Evolutionary conservation across 164 flowering plant species (phyloP).

Genomic region (Cinnamomum chago): DNA sequence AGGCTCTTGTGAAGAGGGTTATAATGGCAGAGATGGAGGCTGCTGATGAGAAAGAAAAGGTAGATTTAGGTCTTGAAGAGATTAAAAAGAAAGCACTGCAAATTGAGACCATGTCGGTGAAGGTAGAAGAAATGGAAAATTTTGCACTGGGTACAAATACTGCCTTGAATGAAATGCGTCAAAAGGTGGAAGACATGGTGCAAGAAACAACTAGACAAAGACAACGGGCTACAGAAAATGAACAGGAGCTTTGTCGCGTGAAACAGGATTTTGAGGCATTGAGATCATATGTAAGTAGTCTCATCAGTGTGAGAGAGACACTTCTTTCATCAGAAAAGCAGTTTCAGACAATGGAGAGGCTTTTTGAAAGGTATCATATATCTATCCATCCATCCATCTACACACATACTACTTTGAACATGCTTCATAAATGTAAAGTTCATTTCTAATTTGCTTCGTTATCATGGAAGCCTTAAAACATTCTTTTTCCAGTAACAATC

Average conservation of each 20-base stretch:
- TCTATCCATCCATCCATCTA: background rate
- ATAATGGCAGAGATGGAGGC: conserved; percentile 86
- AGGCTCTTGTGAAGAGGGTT: conserved; percentile 73
- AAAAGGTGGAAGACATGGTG: conserved; percentile 94
- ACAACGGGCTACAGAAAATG: conserved; percentile 92
- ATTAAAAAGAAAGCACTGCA: conserved; percentile 67
- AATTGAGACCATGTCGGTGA: conserved; percentile 77
- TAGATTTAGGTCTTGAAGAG: conserved; percentile 67
- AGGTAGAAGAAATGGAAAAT: conserved; percentile 88
- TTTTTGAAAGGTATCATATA: conserved; percentile 68
- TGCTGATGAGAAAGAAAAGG: conserved; percentile 78
- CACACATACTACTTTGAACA: background rate
- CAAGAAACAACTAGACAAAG: conserved; percentile 92
- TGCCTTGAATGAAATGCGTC: conserved; percentile 79
- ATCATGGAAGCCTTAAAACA: background rate
- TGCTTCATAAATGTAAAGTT: background rate
- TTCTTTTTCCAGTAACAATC: background rate
- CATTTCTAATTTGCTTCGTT: background rate
- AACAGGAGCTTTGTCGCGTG: conserved; percentile 85
- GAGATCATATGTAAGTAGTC: conserved; percentile 87
- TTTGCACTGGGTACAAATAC: conserved; percentile 78
- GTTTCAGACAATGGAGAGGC: conserved; percentile 86
- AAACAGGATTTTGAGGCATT: conserved; percentile 90
- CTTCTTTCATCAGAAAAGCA: conserved; percentile 96
- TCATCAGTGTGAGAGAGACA: conserved; percentile 88